Conservation (phyloP, 2,329 filamentous ascomycete genomes). For the Knufia petricola region DNA sequence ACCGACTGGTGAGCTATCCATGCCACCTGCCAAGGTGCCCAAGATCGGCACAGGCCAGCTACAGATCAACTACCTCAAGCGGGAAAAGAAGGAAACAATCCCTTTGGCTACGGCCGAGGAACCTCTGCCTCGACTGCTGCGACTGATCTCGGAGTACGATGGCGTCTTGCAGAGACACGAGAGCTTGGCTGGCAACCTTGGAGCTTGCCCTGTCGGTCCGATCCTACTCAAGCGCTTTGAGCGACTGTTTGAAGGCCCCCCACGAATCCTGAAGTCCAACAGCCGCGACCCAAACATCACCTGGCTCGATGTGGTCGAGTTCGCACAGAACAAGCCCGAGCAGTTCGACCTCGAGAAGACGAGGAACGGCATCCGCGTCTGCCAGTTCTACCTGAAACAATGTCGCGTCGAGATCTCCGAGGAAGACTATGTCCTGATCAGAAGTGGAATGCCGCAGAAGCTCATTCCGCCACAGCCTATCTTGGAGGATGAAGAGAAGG, state of each 20-base stretch:
- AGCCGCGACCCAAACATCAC: slow-evolving; percentile 56
- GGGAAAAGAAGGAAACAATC: slow-evolving; percentile 52
- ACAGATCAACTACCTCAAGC: slow-evolving; percentile 59
- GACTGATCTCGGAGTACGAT: slow-evolving; percentile 70
- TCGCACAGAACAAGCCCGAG: slow-evolving; percentile 67
- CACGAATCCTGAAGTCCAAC: slow-evolving; percentile 55
- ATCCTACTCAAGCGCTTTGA: slow-evolving; percentile 80
- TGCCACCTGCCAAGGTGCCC: slow-evolving; percentile 40
- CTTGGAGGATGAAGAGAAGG: slow-evolving; percentile 76
- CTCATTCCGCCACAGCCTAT: slow-evolving; percentile 73
- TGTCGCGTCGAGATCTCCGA: slow-evolving; percentile 75
- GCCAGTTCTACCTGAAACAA: slow-evolving; percentile 74
- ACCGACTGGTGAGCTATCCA: slow-evolving; percentile 31
- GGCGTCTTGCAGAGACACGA: slow-evolving; percentile 76
- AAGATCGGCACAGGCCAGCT: slow-evolving; percentile 49
- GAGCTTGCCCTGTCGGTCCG: slow-evolving; percentile 70
- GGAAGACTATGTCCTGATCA: slow-evolving; percentile 77
- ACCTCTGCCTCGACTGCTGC: slow-evolving; percentile 62
- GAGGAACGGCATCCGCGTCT: slow-evolving; percentile 60
- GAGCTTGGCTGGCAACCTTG: slow-evolving; percentile 74
- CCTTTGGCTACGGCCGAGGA: slow-evolving; percentile 56
- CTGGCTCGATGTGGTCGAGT: slow-evolving; percentile 80
- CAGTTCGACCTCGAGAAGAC: slow-evolving; percentile 65
- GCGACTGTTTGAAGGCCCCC: slow-evolving; percentile 72
- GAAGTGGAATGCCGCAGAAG: slow-evolving; percentile 71